Conservation (phyloP, 495 filamentous ascomycete genomes). For the Xylaria telfairii region DNA sequence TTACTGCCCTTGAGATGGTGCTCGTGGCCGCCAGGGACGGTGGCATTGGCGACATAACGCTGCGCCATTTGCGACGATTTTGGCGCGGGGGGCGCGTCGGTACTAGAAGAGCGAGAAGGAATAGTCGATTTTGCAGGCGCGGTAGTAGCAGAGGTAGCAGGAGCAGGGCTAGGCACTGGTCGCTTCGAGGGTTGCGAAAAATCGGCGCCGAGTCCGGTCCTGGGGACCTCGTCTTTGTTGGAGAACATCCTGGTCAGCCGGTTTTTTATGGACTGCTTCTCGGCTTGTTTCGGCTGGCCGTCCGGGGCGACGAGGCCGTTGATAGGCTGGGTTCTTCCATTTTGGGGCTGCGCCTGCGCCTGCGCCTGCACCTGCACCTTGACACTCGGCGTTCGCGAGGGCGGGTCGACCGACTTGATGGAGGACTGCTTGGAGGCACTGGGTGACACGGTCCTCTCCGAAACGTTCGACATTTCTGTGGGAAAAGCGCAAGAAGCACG, state of each 20-base stretch:
- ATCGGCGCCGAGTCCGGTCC: slow-evolving; percentile 32
- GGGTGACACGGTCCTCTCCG: slow-evolving; percentile 46
- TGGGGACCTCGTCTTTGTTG: slow-evolving; percentile 46
- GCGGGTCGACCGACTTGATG: slow-evolving; percentile 49
- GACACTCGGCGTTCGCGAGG: slow-evolving; percentile 49
- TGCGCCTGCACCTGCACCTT: slow-evolving; percentile 36
- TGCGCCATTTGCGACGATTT: slow-evolving; percentile 37
- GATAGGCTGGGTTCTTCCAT: slow-evolving; percentile 37
- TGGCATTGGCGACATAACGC: slow-evolving; percentile 51
- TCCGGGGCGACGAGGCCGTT: slow-evolving; percentile 35
- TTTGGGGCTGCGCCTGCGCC: slow-evolving; percentile 34
- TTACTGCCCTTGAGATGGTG: slow-evolving; percentile 87
- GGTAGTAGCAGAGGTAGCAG: slow-evolving; percentile 30
- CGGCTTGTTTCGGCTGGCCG: slow-evolving; percentile 44
- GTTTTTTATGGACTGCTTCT: slow-evolving; percentile 56
- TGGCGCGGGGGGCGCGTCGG: slow-evolving; percentile 37
- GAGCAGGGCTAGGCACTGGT: slow-evolving; percentile 34
- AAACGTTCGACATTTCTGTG: slow-evolving; percentile 41
- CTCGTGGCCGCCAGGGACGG: slow-evolving; percentile 69
- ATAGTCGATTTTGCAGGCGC: slow-evolving; percentile 33
- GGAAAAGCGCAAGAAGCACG: slow-evolving; percentile 3
- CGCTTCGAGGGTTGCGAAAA: slow-evolving; percentile 35
- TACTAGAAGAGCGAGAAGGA: slow-evolving; percentile 37
- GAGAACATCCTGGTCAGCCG: slow-evolving; percentile 59
- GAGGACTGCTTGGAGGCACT: slow-evolving; percentile 53